Evolutionary conservation across 495 filamentous ascomycete species (phyloP).

Genomic region (Beverwykella pulmonaria): DNA sequence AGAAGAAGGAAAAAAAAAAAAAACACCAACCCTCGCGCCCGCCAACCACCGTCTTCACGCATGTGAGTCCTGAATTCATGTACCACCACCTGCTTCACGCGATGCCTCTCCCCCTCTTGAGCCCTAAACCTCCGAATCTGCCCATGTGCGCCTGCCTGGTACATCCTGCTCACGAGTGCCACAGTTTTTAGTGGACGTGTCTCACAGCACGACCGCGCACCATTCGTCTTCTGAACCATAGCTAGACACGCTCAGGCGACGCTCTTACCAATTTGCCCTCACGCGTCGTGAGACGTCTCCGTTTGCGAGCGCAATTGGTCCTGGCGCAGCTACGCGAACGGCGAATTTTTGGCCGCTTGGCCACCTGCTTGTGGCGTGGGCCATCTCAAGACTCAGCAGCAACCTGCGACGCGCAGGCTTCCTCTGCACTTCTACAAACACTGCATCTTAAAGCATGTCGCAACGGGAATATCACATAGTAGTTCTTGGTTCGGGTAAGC

Average conservation of each 20-base stretch:
- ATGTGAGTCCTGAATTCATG: slow-evolving; percentile 26
- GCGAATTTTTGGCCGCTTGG: slow-evolving; percentile 23
- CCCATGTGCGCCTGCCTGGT: neutral
- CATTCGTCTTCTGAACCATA: slow-evolving; percentile 23
- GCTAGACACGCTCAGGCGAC: slow-evolving; percentile 17
- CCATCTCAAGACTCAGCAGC: slow-evolving; percentile 7
- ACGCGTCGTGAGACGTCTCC: slow-evolving; percentile 14
- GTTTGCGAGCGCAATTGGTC: slow-evolving; percentile 23
- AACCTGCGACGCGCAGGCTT: slow-evolving; percentile 12
- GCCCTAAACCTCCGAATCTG: neutral
- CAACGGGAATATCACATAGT: slow-evolving; percentile 82
- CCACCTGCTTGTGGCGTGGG: slow-evolving; percentile 29
- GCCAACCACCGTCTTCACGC: slow-evolving; percentile 13
- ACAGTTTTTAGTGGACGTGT: slow-evolving; percentile 24
- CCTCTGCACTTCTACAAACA: neutral
- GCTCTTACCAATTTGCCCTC: slow-evolving; percentile 6
- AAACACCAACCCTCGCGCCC: neutral
- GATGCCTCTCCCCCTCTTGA: slow-evolving; percentile 1
- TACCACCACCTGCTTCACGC: slow-evolving; percentile 8
- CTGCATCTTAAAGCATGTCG: slow-evolving; percentile 31
- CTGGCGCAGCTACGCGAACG: slow-evolving; percentile 32
- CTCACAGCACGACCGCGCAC: slow-evolving; percentile 24
- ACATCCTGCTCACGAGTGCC: slow-evolving; percentile 31
- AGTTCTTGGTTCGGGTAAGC: slow-evolving; percentile 81
- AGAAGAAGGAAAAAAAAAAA: slow-evolving; percentile 28